phyloP scores from a whole-genome alignment of 805 yeast genomes.

The Kodamaea jinghongensis region DNA sequence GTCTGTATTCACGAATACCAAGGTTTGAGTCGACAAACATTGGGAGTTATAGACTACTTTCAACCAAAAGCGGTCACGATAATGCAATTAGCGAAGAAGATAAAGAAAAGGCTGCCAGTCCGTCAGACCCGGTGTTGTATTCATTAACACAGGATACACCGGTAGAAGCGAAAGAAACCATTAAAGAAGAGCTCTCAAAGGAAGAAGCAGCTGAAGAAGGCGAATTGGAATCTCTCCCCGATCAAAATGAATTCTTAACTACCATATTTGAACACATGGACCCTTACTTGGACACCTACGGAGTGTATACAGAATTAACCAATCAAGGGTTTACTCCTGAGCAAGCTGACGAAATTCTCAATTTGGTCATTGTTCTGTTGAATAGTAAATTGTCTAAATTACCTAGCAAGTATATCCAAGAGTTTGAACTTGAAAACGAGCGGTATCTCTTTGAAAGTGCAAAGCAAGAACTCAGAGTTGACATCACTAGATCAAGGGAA shows the following conservation, averaged over 20 bases:
- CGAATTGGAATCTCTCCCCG: conserved; percentile 1
- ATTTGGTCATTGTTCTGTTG: conserved; percentile 43
- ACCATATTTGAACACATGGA: conserved; percentile 56
- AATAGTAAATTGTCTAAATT: conserved; percentile 43
- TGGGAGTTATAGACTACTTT: background rate
- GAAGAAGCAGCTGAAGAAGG: background rate
- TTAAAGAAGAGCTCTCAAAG: background rate
- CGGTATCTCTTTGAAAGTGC: conserved; percentile 89
- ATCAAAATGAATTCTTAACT: conserved; percentile 39
- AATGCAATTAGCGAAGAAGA: background rate
- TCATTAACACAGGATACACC: too few relatives aligned
- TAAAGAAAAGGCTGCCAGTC: background rate
- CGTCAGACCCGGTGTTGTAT: background rate
- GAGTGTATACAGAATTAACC: conserved; percentile 51
- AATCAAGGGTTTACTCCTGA: conserved; percentile 56
- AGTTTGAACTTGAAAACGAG: conserved; percentile 80
- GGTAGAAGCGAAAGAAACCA: background rate
- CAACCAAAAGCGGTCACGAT: background rate
- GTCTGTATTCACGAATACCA: background rate
- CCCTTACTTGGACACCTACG: conserved; percentile 47
- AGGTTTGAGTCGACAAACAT: background rate
- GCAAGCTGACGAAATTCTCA: conserved; percentile 61
- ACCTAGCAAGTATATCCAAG: conserved; percentile 46
- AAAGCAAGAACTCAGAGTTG: conserved; percentile 79
- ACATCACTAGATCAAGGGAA: conserved; percentile 70